A percentile compares a stretch with the other conserved stretches of the same genome.
phyloP scores from a whole-genome alignment of 768 basidiomycete species.

The Cantharellus cinnabarinus region DNA sequence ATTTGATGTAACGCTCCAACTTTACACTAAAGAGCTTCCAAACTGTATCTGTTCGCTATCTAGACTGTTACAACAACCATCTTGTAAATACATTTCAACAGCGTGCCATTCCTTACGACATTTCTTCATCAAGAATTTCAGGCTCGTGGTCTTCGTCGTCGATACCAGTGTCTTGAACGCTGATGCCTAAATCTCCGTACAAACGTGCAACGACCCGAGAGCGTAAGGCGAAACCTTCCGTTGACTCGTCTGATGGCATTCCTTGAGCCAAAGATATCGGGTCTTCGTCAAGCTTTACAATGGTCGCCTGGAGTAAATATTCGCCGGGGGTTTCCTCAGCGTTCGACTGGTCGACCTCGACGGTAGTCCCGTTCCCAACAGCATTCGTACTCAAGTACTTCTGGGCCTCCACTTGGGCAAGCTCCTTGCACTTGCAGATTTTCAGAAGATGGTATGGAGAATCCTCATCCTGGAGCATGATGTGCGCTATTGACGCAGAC shows the following conservation, averaged over 20 bases:
- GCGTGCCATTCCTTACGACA: not conserved
- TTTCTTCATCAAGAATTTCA: not conserved
- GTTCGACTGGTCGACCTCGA: slow-evolving; percentile 4
- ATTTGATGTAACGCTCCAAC: not conserved
- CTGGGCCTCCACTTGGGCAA: not conserved
- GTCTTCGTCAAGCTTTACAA: slow-evolving; percentile 27
- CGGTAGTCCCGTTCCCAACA: slow-evolving; percentile 1
- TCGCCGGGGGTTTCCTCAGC: not conserved
- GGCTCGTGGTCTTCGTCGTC: not conserved
- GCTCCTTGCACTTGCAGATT: not conserved
- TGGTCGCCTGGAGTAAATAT: slow-evolving; percentile 7
- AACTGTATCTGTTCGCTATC: not conserved
- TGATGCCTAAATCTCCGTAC: not conserved
- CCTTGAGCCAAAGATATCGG: slow-evolving; percentile 15
- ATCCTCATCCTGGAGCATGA: not conserved
- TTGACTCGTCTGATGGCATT: slow-evolving; percentile 25
- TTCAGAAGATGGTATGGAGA: not conserved
- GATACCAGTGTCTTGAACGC: not conserved
- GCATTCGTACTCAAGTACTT: not conserved
- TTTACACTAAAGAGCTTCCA: not conserved
- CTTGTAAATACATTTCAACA: not conserved
- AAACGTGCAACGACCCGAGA: not conserved
- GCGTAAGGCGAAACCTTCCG: slow-evolving; percentile 26
- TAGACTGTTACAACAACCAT: too few species aligned
- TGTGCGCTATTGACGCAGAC: not conserved